Conservation (phyloP, 2,329 filamentous ascomycete species). For the Rhexocercosporidium sp. region DNA sequence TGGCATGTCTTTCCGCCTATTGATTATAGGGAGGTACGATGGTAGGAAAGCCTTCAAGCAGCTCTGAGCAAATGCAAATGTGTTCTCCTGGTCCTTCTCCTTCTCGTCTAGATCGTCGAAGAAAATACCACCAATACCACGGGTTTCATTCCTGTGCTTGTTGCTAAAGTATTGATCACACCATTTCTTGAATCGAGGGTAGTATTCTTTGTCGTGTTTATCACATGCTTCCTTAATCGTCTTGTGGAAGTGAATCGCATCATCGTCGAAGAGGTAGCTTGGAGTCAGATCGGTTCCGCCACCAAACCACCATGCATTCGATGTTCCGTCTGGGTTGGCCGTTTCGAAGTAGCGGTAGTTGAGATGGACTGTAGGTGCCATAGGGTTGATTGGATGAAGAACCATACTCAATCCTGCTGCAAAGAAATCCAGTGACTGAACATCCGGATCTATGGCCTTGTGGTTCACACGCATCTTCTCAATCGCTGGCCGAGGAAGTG, state of each 20-base stretch:
- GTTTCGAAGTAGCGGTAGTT: constrained; percentile 99
- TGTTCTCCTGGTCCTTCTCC: constrained; percentile 84
- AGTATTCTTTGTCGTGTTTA: constrained; percentile 89
- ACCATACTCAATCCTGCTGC: constrained; percentile 93
- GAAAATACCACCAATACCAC: constrained; percentile 95
- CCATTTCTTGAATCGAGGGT: constrained; percentile 95
- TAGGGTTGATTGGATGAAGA: constrained; percentile 90
- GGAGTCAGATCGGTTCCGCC: constrained; percentile 94
- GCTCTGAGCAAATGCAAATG: constrained; percentile 88
- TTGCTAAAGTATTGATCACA: constrained; percentile 97
- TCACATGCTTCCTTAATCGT: constrained; percentile 93
- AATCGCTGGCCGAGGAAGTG: constrained; percentile 84
- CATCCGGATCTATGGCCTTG: constrained; percentile 80
- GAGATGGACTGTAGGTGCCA: constrained; percentile 95
- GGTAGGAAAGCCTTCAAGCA: constrained; percentile 87
- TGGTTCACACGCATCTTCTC: constrained; percentile 94
- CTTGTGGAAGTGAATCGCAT: constrained; percentile 95
- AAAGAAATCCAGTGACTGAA: constrained; percentile 92
- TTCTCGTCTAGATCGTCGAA: constrained; percentile 94
- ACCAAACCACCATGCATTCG: constrained; percentile 96
- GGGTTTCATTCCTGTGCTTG: constrained; percentile 85
- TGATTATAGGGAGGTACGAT: constrained; percentile 87
- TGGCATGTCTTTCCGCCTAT: constrained; percentile 88
- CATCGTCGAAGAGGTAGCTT: constrained; percentile 93
- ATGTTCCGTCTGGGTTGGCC: constrained; percentile 78